A percentile compares a stretch with the other conserved stretches of the same genome.
Evolutionary conservation across 208 protist species (phyloP).

Genomic region (Trypanosoma avium): DNA sequence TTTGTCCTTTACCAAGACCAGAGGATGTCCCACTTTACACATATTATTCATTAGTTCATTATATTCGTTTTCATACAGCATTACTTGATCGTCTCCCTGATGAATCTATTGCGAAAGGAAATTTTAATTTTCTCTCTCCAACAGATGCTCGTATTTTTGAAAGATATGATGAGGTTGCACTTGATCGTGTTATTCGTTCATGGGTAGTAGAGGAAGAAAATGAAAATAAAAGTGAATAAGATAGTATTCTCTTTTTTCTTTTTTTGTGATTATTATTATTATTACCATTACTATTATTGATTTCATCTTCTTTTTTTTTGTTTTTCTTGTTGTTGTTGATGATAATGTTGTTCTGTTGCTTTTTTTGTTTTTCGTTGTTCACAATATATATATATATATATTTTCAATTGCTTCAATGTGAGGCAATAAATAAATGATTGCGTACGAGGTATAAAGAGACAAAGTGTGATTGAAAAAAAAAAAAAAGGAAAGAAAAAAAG

Average conservation of each 20-base stretch:
- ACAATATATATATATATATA: too few relatives aligned
- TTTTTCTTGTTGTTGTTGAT: too few relatives aligned
- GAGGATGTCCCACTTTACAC: slow-evolving; percentile 91
- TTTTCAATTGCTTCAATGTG: too few relatives aligned
- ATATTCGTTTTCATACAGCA: slow-evolving; percentile 89
- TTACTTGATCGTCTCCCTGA: slow-evolving; percentile 88
- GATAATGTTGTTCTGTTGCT: too few relatives aligned
- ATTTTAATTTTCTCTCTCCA: slow-evolving; percentile 87
- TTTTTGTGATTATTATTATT: too few relatives aligned
- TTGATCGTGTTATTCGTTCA: slow-evolving; percentile 64
- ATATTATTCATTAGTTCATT: slow-evolving; percentile 91
- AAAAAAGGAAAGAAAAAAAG: not conserved
- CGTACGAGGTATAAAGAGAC: too few relatives aligned
- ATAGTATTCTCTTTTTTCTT: not conserved
- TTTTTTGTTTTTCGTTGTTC: too few relatives aligned
- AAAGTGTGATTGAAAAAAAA: not conserved
- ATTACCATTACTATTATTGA: too few relatives aligned
- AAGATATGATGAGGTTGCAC: slow-evolving; percentile 65
- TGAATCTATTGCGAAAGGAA: slow-evolving; percentile 81
- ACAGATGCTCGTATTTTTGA: slow-evolving; percentile 82
- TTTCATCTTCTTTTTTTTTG: too few relatives aligned
- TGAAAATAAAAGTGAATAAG: slow-evolving; percentile 24
- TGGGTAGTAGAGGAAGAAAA: slow-evolving; percentile 46
- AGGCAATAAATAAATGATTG: too few relatives aligned
- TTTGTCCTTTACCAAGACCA: slow-evolving; percentile 80